Evolutionary conservation across 1,284 basidiomycete genomes (phyloP).

Genomic region (Entoloma clypeatum): DNA sequence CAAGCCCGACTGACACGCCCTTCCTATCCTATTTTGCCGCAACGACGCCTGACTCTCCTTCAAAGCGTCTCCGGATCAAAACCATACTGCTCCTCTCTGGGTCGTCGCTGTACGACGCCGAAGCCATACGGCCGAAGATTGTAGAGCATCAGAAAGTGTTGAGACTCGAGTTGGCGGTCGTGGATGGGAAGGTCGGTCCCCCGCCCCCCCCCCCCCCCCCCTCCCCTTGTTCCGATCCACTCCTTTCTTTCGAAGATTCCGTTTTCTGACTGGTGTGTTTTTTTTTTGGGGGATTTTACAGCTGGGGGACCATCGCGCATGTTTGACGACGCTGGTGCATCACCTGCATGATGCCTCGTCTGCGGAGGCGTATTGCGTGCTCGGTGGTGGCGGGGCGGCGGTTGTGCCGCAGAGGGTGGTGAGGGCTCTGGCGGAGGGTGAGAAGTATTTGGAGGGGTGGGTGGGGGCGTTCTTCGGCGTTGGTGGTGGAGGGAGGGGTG

Average conservation of each 20-base stretch:
- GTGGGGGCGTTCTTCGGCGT: slow-evolving; percentile 38
- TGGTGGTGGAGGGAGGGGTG: neutral
- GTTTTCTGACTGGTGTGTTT: neutral
- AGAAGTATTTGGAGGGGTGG: slow-evolving; percentile 52
- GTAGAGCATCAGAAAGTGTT: slow-evolving; percentile 50
- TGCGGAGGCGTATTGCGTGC: slow-evolving; percentile 79
- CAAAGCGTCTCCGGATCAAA: slow-evolving; percentile 73
- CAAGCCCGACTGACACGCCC: slow-evolving; percentile 30
- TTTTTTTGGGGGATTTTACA: too few species aligned
- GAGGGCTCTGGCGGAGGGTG: slow-evolving; percentile 45
- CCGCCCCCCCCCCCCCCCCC: slow-evolving; percentile 6
- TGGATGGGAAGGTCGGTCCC: slow-evolving; percentile 75
- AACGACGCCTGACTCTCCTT: slow-evolving; percentile 70
- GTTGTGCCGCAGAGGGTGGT: slow-evolving; percentile 65
- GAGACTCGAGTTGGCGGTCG: slow-evolving; percentile 70
- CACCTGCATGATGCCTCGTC: slow-evolving; percentile 70
- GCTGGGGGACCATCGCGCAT: slow-evolving; percentile 63
- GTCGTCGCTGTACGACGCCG: slow-evolving; percentile 63
- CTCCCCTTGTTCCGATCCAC: neutral
- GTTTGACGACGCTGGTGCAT: slow-evolving; percentile 66
- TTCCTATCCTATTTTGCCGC: slow-evolving; percentile 63
- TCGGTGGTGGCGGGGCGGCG: slow-evolving; percentile 68
- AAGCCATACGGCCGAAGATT: slow-evolving; percentile 44
- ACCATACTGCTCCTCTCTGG: slow-evolving; percentile 75
- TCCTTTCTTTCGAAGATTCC: neutral